These are phyloP conservation scores for Fonsecaea pedrosoi DNA, from an alignment of 2,329 filamentous ascomycete genomes.

Conservation along the genomic window DNA sequence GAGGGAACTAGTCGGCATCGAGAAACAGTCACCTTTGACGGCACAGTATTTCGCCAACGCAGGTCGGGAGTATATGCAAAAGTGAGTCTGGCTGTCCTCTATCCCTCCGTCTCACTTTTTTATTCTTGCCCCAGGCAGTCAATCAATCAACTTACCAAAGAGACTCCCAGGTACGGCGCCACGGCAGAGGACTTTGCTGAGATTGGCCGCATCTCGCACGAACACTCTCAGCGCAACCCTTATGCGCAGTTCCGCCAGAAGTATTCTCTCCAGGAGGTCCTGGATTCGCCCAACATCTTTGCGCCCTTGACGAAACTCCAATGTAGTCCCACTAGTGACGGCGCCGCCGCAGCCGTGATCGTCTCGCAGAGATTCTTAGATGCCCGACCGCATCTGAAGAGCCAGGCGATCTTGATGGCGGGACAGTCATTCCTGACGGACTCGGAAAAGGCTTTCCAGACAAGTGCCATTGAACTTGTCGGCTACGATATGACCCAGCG, in stretches of 20 bases:
- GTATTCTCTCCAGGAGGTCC: slow-evolving; percentile 83
- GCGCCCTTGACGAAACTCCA: slow-evolving; percentile 95
- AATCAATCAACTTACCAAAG: too few relatives aligned
- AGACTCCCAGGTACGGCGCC: slow-evolving; percentile 65
- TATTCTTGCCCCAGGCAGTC: too few relatives aligned
- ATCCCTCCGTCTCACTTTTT: too few relatives aligned
- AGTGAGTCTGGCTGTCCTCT: not conserved
- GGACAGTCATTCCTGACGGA: slow-evolving; percentile 88
- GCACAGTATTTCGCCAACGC: slow-evolving; percentile 49
- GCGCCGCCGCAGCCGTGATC: slow-evolving; percentile 83
- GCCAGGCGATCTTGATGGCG: slow-evolving; percentile 84
- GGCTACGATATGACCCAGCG: slow-evolving; percentile 83
- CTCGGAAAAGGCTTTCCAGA: slow-evolving; percentile 77
- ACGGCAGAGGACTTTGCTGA: slow-evolving; percentile 87
- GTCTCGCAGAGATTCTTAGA: slow-evolving; percentile 90
- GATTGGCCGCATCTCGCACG: slow-evolving; percentile 90
- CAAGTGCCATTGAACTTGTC: slow-evolving; percentile 81
- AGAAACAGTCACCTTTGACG: slow-evolving; percentile 56
- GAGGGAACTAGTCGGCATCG: not conserved
- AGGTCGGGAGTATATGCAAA: not conserved
- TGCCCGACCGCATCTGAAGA: slow-evolving; percentile 78
- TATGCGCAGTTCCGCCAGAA: slow-evolving; percentile 96
- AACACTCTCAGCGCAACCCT: slow-evolving; percentile 86
- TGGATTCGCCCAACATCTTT: slow-evolving; percentile 77
- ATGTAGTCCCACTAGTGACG: slow-evolving; percentile 95